Conservation (phyloP, 306 rosid species). For the Pyrus pyrifolia region DNA sequence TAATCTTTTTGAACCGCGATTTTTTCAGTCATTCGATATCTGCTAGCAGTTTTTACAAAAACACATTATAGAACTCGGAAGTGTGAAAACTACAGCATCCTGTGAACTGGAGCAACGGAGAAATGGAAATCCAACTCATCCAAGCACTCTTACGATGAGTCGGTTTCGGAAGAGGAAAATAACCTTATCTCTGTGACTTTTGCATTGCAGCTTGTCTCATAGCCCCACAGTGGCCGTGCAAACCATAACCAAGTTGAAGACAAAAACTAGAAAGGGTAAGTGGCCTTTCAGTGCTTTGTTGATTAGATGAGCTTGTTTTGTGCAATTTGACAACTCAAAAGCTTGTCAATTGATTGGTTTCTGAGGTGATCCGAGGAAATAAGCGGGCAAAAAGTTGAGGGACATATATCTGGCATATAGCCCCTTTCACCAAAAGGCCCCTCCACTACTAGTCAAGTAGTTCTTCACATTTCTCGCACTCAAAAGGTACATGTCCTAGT, state of each 20-base stretch:
- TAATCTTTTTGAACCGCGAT: not conserved
- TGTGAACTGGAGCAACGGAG: not conserved
- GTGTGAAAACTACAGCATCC: not conserved
- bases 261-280: constrained; percentile 16
- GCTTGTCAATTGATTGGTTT: constrained; percentile 17
- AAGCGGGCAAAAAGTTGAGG: not conserved
- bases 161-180: constrained; percentile 31
- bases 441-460: not conserved
- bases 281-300: constrained; percentile 18
- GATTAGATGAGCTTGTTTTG: constrained; percentile 10
- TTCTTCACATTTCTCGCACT: not conserved
- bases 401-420: not conserved
- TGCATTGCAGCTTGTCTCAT: constrained; percentile 9
- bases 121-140: constrained; percentile 44
- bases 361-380: not conserved
- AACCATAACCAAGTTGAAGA: constrained; percentile 21
- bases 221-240: constrained; percentile 16
- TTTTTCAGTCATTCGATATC: not conserved
- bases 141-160: constrained; percentile 48
- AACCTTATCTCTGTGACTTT: constrained; percentile 30
- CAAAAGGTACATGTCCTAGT: not conserved
- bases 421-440: not conserved
- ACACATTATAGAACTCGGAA: not conserved
- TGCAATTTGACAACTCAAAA: constrained; percentile 38
- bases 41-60: not conserved